Evolutionary conservation across 768 basidiomycete genomes (phyloP), one percentile per base, ranked within the genome.

Genomic region (Boletus fagicola): DNA sequence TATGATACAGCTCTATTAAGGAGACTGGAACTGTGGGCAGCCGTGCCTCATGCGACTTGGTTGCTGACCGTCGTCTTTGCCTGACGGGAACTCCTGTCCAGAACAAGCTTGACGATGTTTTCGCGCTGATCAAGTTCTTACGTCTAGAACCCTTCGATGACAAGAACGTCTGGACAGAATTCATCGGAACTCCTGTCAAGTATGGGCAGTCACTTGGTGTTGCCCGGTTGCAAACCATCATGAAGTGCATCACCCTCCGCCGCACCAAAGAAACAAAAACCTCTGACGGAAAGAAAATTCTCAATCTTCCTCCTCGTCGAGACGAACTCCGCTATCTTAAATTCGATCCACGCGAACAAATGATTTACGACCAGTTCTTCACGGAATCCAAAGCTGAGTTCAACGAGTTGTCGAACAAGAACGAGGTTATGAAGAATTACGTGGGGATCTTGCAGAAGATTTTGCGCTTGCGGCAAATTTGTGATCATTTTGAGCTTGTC

Each of bases 21-120:
- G 96, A 98, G 74, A 88, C 92, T 7, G 82, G 84, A 24, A 99
- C 97, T 1, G 92, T 98, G 43, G 95, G 90, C 44, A 94, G 94
- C 60, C 86, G 92, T 54, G 97, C 97, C 8, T 94, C 90, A 13
- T 98, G 97, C 73, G 94, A 97, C 71, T 82, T 99, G 49, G 83
- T 89, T 72, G 93, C 97, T 16, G 92, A 98, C 68, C 86, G 97
- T 51, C 86, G 97, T 16, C 78, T 98, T 43, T 95, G 93, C 72
- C 78, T 99, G 40, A 95, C 95, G n/a, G 97, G 97, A 54, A 99
- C 97, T 9, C 97, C 97, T 1, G 94, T 99, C 38, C 97, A 99
- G 76, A 99, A 99, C 80, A 97, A 96, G 74, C 83, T 98, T 51
- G 97, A 98, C 75, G 97, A 99, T 68, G 89, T 99, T 49, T 98